Percentiles rank a stretch among this genome's conserved stretches.
Conservation (phyloP, 2,329 filamentous ascomycete genomes). For the Myriosclerotinia scirpicola region DNA sequence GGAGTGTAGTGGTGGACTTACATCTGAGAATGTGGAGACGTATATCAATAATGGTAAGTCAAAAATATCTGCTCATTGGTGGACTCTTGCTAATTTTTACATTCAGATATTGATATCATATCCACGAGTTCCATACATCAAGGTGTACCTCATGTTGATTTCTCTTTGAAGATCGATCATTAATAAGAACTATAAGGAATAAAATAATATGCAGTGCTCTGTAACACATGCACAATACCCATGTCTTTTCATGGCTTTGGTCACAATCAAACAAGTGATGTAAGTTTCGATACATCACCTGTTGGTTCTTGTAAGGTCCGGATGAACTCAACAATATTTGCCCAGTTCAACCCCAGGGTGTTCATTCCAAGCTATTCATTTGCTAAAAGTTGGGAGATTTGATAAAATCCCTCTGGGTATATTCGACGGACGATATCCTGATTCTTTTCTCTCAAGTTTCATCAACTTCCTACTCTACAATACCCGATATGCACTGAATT, state of each 20-base stretch:
- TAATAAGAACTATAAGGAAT: constrained; percentile 24
- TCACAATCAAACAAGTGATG: background rate
- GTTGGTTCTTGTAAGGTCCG: background rate
- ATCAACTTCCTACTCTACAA: constrained; percentile 8
- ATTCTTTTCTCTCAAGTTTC: background rate
- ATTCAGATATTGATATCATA: constrained; percentile 83
- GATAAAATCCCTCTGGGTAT: background rate
- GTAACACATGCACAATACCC: background rate
- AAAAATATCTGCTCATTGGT: too few species aligned
- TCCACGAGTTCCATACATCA: constrained; percentile 97
- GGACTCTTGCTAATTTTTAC: constrained; percentile 14
- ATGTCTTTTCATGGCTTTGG: background rate
- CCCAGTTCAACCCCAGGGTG: background rate
- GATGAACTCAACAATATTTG: background rate
- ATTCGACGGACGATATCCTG: background rate
- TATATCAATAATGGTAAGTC: constrained; percentile 74
- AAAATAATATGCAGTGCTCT: background rate
- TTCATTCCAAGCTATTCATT: background rate
- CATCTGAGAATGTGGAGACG: constrained; percentile 74
- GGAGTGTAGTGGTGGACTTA: constrained; percentile 90
- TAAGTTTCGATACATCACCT: too few species aligned
- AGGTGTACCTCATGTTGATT: constrained; percentile 90
- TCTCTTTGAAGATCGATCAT: constrained; percentile 83
- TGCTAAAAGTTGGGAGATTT: background rate
- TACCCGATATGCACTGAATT: constrained; percentile 30